These are phyloP conservation scores for Mycena filopes DNA, from an alignment of 768 basidiomycete genomes.

Conservation along the genomic window DNA sequence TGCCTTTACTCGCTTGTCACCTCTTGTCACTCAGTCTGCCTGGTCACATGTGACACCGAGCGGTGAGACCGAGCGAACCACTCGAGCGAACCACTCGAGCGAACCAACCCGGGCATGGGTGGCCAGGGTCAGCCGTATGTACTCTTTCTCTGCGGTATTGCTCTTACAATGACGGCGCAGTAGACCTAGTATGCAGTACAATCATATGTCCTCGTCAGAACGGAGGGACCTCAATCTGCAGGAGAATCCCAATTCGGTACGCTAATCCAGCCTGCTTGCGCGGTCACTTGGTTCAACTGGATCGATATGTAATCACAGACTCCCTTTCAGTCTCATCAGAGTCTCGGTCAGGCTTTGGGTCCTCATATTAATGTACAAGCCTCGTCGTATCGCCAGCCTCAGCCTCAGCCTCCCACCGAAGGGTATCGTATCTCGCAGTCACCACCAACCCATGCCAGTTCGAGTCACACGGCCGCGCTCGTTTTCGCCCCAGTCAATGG, in stretches of 20 bases:
- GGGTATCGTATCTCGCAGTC: slow-evolving; percentile 40
- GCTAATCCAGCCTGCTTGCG: slow-evolving; percentile 42
- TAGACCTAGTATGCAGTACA: slow-evolving; percentile 71
- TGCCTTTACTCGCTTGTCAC: too few relatives aligned
- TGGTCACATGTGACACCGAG: too few relatives aligned
- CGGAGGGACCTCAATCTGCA: slow-evolving; percentile 63
- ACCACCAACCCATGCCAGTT: slow-evolving; percentile 45
- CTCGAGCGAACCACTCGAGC: slow-evolving; percentile 10
- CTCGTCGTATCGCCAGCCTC: slow-evolving; percentile 42
- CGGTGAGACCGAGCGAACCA: too few relatives aligned
- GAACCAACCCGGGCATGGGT: slow-evolving; percentile 26
- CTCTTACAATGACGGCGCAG: slow-evolving; percentile 46
- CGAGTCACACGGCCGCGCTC: slow-evolving; percentile 51
- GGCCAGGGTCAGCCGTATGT: slow-evolving; percentile 28
- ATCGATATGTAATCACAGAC: slow-evolving; percentile 50
- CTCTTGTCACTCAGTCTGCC: too few relatives aligned
- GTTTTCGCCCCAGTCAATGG: slow-evolving; percentile 39
- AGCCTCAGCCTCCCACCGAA: slow-evolving; percentile 29
- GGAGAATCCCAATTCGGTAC: slow-evolving; percentile 70
- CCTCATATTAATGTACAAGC: slow-evolving; percentile 38
- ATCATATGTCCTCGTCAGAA: slow-evolving; percentile 62
- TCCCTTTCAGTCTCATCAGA: slow-evolving; percentile 66
- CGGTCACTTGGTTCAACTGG: slow-evolving; percentile 35
- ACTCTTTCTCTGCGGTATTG: slow-evolving; percentile 10
- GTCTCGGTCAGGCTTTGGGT: slow-evolving; percentile 71